Evolutionary conservation across 2,329 filamentous ascomycete genomes (phyloP).

Genomic region (Xylaria sp.): DNA sequence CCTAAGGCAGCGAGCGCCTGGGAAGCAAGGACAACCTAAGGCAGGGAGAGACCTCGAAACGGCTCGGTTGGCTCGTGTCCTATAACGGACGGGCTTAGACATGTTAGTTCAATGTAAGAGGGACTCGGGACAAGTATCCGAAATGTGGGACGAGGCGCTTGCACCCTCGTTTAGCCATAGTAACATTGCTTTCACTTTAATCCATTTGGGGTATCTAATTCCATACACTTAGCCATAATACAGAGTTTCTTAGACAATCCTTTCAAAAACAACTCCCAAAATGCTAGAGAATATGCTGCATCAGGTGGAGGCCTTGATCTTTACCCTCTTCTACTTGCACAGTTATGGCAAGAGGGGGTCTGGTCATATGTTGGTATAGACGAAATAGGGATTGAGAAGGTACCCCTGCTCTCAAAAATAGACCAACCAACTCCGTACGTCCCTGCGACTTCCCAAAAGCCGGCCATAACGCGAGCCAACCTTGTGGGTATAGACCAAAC

Average conservation of each 20-base stretch:
- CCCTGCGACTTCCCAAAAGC: not conserved
- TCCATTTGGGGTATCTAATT: constrained; percentile 39
- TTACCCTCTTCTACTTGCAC: constrained; percentile 1
- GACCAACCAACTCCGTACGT: not conserved
- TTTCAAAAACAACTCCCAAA: constrained; percentile 15
- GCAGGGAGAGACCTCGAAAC: no score
- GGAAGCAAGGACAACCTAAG: no score
- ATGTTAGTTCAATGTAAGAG: no score
- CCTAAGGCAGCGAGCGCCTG: no score
- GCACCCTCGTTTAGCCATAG: not conserved
- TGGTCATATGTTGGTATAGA: constrained; percentile 15
- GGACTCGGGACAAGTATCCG: not conserved
- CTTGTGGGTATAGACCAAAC: not conserved
- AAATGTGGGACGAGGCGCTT: not conserved
- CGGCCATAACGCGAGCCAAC: not conserved
- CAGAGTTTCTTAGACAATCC: constrained; percentile 28
- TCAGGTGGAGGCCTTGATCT: constrained; percentile 6
- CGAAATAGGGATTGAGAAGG: not conserved
- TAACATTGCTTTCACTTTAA: constrained; percentile 10
- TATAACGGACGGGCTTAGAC: no score
- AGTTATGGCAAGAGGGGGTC: constrained; percentile 2
- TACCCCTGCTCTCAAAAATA: not conserved
- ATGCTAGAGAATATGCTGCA: constrained; percentile 13
- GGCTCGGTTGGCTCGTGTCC: no score
- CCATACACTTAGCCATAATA: constrained; percentile 35